Evolutionary conservation across 208 protist species (phyloP).

Genomic region (Angomonas ambiguus): DNA sequence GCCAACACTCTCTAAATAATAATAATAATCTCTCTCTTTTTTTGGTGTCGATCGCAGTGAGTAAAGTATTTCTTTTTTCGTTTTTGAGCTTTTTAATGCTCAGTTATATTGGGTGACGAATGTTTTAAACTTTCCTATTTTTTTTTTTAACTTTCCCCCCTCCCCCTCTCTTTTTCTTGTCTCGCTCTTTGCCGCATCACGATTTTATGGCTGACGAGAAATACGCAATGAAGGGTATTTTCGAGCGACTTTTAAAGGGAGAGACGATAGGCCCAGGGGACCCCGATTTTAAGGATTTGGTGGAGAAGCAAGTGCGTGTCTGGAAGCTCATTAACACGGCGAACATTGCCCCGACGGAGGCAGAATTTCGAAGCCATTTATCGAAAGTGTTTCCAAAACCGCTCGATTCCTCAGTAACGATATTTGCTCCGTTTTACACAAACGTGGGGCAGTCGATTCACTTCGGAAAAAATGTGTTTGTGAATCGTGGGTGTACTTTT

Average conservation of each 20-base stretch:
- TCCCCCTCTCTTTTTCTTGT: not conserved
- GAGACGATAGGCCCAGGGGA: not conserved
- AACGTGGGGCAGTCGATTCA: conserved; percentile 30
- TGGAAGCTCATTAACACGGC: not conserved
- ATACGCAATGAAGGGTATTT: not conserved
- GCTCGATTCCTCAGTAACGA: not conserved
- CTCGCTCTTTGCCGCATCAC: not conserved
- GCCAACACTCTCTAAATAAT: conserved; percentile 13
- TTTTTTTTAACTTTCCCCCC: not conserved
- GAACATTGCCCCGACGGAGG: not conserved
- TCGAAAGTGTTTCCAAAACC: not conserved
- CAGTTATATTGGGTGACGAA: not conserved
- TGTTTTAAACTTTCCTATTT: not conserved
- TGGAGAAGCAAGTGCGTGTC: not conserved
- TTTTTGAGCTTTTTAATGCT: not conserved
- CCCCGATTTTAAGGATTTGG: not conserved
- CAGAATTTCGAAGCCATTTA: not conserved
- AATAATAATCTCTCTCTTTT: not conserved
- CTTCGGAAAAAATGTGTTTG: conserved; percentile 49
- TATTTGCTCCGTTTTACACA: conserved; percentile 13
- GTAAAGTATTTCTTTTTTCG: not conserved
- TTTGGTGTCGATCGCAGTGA: not conserved
- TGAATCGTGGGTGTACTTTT: conserved; percentile 63
- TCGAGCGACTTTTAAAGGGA: not conserved
- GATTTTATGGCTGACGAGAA: not conserved